Conservation (phyloP, 306 rosid species). For the Parietaria judaica region DNA sequence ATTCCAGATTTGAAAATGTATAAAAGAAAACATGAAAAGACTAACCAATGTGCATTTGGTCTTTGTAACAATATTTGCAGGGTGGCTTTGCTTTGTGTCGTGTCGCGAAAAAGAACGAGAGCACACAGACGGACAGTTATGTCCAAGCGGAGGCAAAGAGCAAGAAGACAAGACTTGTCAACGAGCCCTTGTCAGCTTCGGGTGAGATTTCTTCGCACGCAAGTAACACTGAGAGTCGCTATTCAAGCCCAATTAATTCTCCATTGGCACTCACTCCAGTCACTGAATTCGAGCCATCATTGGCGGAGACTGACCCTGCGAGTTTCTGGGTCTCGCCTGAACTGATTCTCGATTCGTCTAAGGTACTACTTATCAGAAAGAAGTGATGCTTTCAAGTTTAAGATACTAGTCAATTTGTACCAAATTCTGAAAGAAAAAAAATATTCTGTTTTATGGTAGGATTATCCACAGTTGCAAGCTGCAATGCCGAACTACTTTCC, state of each 20-base stretch:
- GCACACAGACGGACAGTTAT: slow-evolving; percentile 31
- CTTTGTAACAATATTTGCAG: slow-evolving; percentile 23
- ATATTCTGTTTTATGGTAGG: slow-evolving; percentile 35
- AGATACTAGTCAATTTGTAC: background rate
- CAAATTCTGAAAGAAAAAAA: slow-evolving; percentile 11
- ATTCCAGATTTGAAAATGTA: no score
- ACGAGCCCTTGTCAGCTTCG: slow-evolving; percentile 29
- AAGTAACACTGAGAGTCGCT: slow-evolving; percentile 40
- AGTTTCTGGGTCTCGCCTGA: slow-evolving; percentile 68
- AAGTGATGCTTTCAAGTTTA: background rate
- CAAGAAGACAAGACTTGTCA: slow-evolving; percentile 24
- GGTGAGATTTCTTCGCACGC: slow-evolving; percentile 36
- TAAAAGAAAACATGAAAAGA: no score
- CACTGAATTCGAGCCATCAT: slow-evolving; percentile 35
- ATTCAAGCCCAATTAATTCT: slow-evolving; percentile 43
- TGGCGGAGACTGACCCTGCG: slow-evolving; percentile 37
- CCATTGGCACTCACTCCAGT: slow-evolving; percentile 30
- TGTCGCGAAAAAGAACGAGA: slow-evolving; percentile 62
- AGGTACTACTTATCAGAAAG: slow-evolving; percentile 35
- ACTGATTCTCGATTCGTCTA: slow-evolving; percentile 76
- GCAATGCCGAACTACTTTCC: slow-evolving; percentile 39
- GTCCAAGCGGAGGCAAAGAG: slow-evolving; percentile 34
- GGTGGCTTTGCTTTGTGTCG: slow-evolving; percentile 87
- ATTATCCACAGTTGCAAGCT: slow-evolving; percentile 46
- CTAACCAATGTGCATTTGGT: slow-evolving; percentile 8